phyloP scores from a whole-genome alignment of 2,329 filamentous ascomycete species.

The Plenodomus biglobosus region DNA sequence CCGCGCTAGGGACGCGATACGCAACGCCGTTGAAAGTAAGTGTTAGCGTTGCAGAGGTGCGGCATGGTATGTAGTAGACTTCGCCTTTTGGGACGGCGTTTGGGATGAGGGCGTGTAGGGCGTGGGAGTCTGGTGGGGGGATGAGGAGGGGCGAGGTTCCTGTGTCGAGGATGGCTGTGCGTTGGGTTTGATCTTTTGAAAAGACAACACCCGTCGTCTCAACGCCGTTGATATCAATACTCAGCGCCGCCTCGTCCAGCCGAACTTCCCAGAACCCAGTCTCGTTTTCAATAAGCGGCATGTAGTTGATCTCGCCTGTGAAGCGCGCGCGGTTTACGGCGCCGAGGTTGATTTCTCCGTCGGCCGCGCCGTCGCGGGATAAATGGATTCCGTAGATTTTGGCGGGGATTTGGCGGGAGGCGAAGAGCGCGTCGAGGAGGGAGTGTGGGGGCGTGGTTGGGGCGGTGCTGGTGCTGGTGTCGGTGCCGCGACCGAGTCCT shows the following conservation, averaged over 20 bases:
- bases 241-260: too few relatives aligned
- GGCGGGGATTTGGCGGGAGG: constrained; percentile 58
- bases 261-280: constrained; percentile 72
- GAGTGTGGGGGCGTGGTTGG: constrained; percentile 50
- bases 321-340: constrained; percentile 67
- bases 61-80: constrained; percentile 73
- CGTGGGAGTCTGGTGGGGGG: constrained; percentile 65
- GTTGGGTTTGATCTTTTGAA: too few relatives aligned
- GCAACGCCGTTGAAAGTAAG: constrained; percentile 68
- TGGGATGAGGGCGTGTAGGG: constrained; percentile 68
- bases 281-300: constrained; percentile 48
- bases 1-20: constrained; percentile 67
- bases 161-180: constrained; percentile 75
- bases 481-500: constrained; percentile 67
- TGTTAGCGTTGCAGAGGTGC: constrained; percentile 61
- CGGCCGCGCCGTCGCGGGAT: constrained; percentile 67
- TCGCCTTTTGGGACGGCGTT: constrained; percentile 50
- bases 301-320: constrained; percentile 69
- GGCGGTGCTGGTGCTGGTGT: constrained; percentile 24
- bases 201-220: too few relatives aligned
- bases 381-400: constrained; percentile 74
- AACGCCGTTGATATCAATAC: too few relatives aligned
- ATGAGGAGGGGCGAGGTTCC: constrained; percentile 80
- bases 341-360: constrained; percentile 79
- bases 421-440: constrained; percentile 60